These are phyloP conservation scores for Geoglossum glabrum DNA, from an alignment of 495 filamentous ascomycete species.

Conservation along the genomic window DNA sequence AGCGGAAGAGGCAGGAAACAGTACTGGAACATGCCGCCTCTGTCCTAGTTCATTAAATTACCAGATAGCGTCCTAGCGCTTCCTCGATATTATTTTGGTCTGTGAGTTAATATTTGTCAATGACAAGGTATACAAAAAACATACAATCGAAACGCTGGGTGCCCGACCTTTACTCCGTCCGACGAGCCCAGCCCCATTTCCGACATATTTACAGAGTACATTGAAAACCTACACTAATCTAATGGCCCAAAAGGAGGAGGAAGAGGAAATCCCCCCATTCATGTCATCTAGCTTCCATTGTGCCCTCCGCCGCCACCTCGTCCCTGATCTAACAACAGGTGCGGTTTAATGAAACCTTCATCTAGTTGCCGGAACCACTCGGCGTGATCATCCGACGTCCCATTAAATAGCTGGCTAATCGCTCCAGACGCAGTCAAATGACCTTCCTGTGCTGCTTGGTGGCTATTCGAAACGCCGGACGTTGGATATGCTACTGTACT, in stretches of 20 bases:
- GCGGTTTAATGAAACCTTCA: conserved; percentile 93
- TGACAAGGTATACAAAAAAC: not conserved
- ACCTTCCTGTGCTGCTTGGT: conserved; percentile 6
- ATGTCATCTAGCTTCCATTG: not conserved
- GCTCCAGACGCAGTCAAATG: conserved; percentile 36
- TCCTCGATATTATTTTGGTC: not conserved
- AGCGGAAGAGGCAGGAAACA: no score
- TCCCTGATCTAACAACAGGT: conserved; percentile 59
- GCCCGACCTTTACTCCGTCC: not conserved
- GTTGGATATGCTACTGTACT: not conserved
- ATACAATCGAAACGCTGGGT: not conserved
- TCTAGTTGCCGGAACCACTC: conserved; percentile 85
- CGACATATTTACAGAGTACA: not conserved
- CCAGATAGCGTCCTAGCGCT: no score
- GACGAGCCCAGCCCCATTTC: not conserved
- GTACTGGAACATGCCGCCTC: no score
- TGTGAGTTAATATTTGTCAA: not conserved
- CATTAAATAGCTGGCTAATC: conserved; percentile 50
- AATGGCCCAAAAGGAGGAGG: not conserved
- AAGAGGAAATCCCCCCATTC: not conserved
- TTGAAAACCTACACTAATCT: not conserved
- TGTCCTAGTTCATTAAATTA: no score
- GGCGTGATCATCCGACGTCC: conserved; percentile 69
- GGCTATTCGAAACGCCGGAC: not conserved
- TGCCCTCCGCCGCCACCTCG: conserved; percentile 16